Conservation (phyloP, 2,329 filamentous ascomycete species). For the Parastagonospora avenae region DNA sequence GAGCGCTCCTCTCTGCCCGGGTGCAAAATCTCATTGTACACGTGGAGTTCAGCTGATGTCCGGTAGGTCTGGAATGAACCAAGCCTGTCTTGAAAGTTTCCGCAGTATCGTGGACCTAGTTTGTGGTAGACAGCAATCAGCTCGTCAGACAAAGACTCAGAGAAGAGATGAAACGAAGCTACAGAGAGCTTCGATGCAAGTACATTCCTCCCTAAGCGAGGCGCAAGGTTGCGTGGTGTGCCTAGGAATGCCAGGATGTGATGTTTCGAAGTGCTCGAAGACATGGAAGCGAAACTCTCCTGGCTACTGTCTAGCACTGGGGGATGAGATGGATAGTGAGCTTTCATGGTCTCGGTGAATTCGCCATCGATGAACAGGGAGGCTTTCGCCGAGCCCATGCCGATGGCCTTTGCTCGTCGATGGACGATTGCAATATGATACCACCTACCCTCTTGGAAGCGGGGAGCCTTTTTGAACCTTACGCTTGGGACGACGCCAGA, state of each 20-base stretch:
- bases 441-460: conserved; percentile 79
- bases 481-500: conserved; percentile 75
- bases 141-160: conserved; percentile 87
- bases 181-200: conserved; percentile 85
- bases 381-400: conserved; percentile 77
- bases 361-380: conserved; percentile 91
- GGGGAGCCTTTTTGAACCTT: conserved; percentile 85
- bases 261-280: conserved; percentile 61
- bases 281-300: conserved; percentile 73
- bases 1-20: conserved; percentile 89
- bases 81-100: conserved; percentile 95
- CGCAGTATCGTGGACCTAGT: conserved; percentile 87
- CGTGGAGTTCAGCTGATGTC: conserved; percentile 85
- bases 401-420: conserved; percentile 68
- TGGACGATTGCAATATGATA: conserved; percentile 94
- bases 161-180: conserved; percentile 86
- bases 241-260: conserved; percentile 92
- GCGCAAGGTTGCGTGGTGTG: conserved; percentile 85
- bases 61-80: conserved; percentile 96
- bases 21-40: conserved; percentile 89
- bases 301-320: conserved; percentile 66
- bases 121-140: conserved; percentile 88
- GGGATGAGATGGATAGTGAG: conserved; percentile 81
- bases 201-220: conserved; percentile 72
- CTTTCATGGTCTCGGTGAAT: conserved; percentile 89